Evolutionary conservation across 2,329 filamentous ascomycete species (phyloP), one percentile per base, ranked within the genome.

Genomic region (Alternaria conjuncta): DNA sequence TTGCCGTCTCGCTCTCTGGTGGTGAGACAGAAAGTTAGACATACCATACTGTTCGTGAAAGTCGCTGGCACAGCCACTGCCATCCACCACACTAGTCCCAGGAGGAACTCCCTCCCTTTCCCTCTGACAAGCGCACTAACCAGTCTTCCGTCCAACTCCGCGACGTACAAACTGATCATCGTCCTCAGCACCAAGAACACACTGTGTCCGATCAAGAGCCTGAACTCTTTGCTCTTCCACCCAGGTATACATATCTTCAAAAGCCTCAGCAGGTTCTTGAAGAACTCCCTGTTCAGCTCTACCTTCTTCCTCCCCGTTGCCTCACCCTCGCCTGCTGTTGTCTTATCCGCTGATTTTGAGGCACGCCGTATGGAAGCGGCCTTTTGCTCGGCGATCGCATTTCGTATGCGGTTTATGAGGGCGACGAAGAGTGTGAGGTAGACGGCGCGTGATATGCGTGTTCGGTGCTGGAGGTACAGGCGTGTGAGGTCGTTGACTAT

Each of bases 41-140:
- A 80, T 81, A 96, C 92, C 96, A 99, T 99, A 1, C 94, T 97
- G 81, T 99, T 99, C 44, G 96, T 99, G 79, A 98, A 97, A 0
- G 96, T 98, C 2, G 96, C 96, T 10, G 96, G 96, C 15, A 99
- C 87, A 25, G 96, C 95, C 69, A 99, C 96, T 59, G 95, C 80
- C 96, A 99, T 99, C 96, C 96, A 99, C 94, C 95, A 97, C 6
- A 96, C 88, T 72, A 99, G 89, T 0, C 93, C 90, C 71, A 90
- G 89, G 72, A 98, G 77, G 71, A 99, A 99, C 69, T 97, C 94
- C 79, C 89, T 92, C 15, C 95, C 96, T 70, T 91, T 96, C 2
- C 96, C 96, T 80, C 94, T 90, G 49, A 99, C 94, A 60, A 99
- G 83, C 68, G 89, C 94, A 82, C 96, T 97, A 63, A 99, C 96